Evolutionary conservation across 495 filamentous ascomycete species (phyloP), one percentile per base, ranked within the genome.

Genomic region (Podospora australis): DNA sequence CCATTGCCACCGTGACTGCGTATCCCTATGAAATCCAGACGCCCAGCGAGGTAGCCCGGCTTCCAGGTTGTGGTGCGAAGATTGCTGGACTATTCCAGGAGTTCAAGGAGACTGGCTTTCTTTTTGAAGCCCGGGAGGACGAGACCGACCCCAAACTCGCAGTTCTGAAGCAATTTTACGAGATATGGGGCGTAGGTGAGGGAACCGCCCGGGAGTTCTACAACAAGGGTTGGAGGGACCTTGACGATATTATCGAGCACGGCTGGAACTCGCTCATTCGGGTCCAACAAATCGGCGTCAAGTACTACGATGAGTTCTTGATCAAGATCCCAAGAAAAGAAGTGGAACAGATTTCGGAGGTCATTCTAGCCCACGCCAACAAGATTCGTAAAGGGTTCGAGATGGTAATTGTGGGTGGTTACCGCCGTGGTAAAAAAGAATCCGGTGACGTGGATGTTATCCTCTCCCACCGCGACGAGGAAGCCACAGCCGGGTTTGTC

Each of bases 251-350:
- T 6, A 71, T 96, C 47, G 84, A 94, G 55, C 71, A 82, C 53
- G 90, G 86, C 20, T 98, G 94, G 94, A 57, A 72, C 29, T 66
- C 54, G 1, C 72, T 97, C 0, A 82, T 73, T 0, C 78, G 90
- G 13, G 85, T 86, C 2, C 90, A 95, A 63, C 90, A 97, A 60
- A 95, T 98, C 39, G 92, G 92, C 1, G 64, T 97, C n/a, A 97
- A 97, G 60, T 96, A 82, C 62, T 95, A 90, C 61, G 87, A 94
- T 38, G 92, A 97, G 45, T 85, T 98, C 36, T 72, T 78, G 26
- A 62, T 71, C 17, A 77, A 75, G 25, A 86, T 98, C 14, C 75
- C 89, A 1, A 76, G 90, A 2, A 38, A 45, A 0, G 91, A 98
- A 57, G 82, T 88, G 2, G 84, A 88, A 55, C 48, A 58, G 1